A percentile compares a stretch with the other conserved stretches of the same genome.
These are phyloP conservation scores for Hanseniaspora sp. DNA, from an alignment of 1,139 yeast genomes.

Conservation along the genomic window DNA sequence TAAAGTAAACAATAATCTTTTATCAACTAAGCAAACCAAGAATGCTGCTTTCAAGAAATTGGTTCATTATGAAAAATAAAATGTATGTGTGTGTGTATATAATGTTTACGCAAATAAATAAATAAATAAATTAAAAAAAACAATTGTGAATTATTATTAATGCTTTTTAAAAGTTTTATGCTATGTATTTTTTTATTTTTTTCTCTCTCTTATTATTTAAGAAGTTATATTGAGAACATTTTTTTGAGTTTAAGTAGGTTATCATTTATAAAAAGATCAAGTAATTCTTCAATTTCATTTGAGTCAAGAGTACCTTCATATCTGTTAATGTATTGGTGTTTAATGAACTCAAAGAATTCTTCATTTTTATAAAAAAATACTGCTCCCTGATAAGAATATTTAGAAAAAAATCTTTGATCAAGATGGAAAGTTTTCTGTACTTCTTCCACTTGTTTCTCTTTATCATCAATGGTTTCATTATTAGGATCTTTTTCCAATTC, in stretches of 20 bases:
- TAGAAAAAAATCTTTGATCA: constrained; percentile 11
- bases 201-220: too few species aligned
- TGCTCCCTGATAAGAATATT: background rate
- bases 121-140: background rate
- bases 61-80: constrained; percentile 8
- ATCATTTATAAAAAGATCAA: constrained; percentile 3
- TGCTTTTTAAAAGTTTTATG: background rate
- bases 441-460: background rate
- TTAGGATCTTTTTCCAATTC: background rate
- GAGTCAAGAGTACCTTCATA: background rate
- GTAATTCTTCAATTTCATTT: background rate
- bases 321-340: background rate
- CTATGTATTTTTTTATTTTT: background rate
- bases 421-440: background rate
- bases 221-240: background rate
- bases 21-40: constrained; percentile 20
- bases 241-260: background rate
- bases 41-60: constrained; percentile 9
- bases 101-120: background rate
- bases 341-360: background rate
- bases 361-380: background rate
- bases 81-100: background rate
- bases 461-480: background rate
- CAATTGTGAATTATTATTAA: background rate
- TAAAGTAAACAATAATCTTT: constrained; percentile 6